A percentile compares a stretch with the other conserved stretches of the same genome.
These are phyloP conservation scores for Sclerotinia glacialis DNA, from an alignment of 2,329 filamentous ascomycete genomes.

Conservation along the genomic window DNA sequence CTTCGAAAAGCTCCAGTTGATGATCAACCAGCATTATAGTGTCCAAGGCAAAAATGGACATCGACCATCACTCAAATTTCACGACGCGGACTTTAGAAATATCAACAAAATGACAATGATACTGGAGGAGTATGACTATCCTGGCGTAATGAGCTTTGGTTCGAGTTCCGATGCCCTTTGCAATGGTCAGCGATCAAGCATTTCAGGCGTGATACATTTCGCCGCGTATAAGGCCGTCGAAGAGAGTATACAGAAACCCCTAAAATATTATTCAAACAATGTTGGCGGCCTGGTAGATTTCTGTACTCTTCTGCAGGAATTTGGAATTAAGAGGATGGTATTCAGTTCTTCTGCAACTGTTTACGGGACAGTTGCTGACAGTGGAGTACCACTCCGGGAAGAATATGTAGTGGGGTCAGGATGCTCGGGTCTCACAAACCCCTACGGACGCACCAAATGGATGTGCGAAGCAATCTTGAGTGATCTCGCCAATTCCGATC, in stretches of 20 bases:
- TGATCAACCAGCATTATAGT: slow-evolving; percentile 29
- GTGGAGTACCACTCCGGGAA: slow-evolving; percentile 52
- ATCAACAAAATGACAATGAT: slow-evolving; percentile 30
- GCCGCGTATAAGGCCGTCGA: slow-evolving; percentile 56
- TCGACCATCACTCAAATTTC: slow-evolving; percentile 34
- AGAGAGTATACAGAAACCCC: slow-evolving; percentile 58
- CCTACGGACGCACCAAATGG: slow-evolving; percentile 66
- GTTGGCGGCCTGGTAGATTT: slow-evolving; percentile 62
- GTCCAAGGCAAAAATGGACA: slow-evolving; percentile 22
- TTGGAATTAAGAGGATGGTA: slow-evolving; percentile 62
- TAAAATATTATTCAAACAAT: slow-evolving; percentile 67
- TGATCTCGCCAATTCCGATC: slow-evolving; percentile 58
- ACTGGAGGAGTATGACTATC: slow-evolving; percentile 30
- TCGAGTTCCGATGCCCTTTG: slow-evolving; percentile 18
- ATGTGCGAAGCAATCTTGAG: slow-evolving; percentile 65
- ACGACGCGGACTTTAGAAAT: slow-evolving; percentile 36
- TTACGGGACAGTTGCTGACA: slow-evolving; percentile 55
- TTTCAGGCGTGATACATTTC: slow-evolving; percentile 66
- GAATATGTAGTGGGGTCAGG: slow-evolving; percentile 51
- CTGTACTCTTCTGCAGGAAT: slow-evolving; percentile 54
- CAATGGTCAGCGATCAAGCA: slow-evolving; percentile 39
- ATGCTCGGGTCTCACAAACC: slow-evolving; percentile 58
- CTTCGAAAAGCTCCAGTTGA: slow-evolving; percentile 28
- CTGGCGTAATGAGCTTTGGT: slow-evolving; percentile 18
- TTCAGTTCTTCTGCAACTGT: slow-evolving; percentile 68